Conservation (phyloP, 345 rosid genomes). For the Hevea brasiliensis region DNA sequence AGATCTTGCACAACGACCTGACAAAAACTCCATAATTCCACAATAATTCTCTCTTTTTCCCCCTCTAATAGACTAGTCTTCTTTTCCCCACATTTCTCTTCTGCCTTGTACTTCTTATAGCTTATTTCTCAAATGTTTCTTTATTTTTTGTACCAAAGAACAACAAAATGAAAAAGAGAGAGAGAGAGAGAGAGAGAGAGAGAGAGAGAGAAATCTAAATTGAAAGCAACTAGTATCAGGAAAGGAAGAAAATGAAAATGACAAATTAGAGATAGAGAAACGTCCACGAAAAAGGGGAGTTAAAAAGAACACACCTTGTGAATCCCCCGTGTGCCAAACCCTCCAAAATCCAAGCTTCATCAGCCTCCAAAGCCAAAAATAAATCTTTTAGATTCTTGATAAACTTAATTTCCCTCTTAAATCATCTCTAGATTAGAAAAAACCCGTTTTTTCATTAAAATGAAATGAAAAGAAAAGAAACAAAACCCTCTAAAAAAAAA, state of each 20-base stretch:
- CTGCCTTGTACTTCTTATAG: neutral
- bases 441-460: neutral
- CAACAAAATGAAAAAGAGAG: neutral
- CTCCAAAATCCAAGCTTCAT: conserved; percentile 7
- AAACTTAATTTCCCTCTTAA: neutral
- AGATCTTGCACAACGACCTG: conserved; percentile 28
- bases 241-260: neutral
- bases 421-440: neutral
- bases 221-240: neutral
- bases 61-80: neutral
- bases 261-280: neutral
- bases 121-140: neutral
- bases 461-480: neutral
- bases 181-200: neutral
- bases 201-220: neutral
- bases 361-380: neutral
- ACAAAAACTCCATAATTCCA: neutral
- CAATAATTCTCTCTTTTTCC: neutral
- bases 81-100: neutral
- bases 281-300: neutral
- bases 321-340: conserved; percentile 16
- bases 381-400: neutral
- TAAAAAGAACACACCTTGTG: conserved; percentile 20
- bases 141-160: neutral
- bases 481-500: neutral